Evolutionary conservation across 306 rosid genomes (phyloP), one percentile per base, ranked within the genome.

Genomic region (Mimosa pudica): DNA sequence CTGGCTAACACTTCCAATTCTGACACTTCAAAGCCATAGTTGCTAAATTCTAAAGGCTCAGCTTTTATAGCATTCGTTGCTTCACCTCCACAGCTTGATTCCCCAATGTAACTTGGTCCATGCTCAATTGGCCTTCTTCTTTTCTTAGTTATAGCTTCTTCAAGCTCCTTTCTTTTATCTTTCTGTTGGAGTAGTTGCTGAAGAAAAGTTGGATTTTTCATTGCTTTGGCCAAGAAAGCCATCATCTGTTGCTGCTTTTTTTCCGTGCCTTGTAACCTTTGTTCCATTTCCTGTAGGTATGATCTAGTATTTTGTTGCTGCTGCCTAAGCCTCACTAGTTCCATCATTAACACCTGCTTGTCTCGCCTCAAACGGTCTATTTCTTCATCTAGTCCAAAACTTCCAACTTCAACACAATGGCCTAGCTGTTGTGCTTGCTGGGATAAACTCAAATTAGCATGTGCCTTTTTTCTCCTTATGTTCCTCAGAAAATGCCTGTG

Each of bases 221-320:
- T 83, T 2, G 92, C 96, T 83, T 92, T 89, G 8, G 96, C 94
- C 80, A 94, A 84, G 92, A 92, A 94, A 45, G 89, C 70, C 97
- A 90, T 92, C 97, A 90, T 94, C 32, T 94, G 93, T 42, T 82
- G 87, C 85, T 94, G 98, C 86, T 86, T 92, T 61, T 20, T 68
- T 85, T 92, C 97, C 7, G 94, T 87, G 45, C 88, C 89, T 80
- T 79, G 89, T 32, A 92, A 75, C 84, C 90, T 92, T 73, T 87
- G 89, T 42, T 94, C 97, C 96, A 92, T 89, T 52, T 85, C 84
- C 54, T 86, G 87, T 32, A 94, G 88, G 76, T 49, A 74, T 7
- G 90, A 77, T 79, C 79, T 89, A 5, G 93, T 82, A 60, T 77
- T 85, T 81, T 92, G 93, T 58, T 94, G 96, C 79, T 92, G 86